Evolutionary conservation across 2,329 filamentous ascomycete genomes (phyloP).

Genomic region (Aspergillus pseudoterreus): DNA sequence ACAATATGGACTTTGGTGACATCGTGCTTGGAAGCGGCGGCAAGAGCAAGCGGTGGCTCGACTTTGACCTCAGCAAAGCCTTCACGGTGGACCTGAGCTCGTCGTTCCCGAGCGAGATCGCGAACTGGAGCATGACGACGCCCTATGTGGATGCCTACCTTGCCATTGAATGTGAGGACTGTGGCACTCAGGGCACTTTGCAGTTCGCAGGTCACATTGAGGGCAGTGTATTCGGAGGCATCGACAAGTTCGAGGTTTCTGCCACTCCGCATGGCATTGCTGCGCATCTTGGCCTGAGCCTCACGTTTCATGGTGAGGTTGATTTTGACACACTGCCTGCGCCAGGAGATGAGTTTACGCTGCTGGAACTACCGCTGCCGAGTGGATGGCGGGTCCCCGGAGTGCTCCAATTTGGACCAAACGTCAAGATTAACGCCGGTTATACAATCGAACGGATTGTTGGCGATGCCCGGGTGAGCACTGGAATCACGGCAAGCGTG

Average conservation of each 20-base stretch:
- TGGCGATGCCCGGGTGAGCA: constrained; percentile 1
- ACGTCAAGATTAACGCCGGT: constrained; percentile 4
- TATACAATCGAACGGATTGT: constrained; percentile 6
- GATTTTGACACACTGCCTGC: not conserved
- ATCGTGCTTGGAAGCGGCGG: constrained; percentile 1
- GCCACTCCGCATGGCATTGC: constrained; percentile 2
- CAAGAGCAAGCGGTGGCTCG: constrained; percentile 2
- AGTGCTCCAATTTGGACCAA: constrained; percentile 5
- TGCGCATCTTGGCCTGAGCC: constrained; percentile 4
- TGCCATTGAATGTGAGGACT: constrained; percentile 4
- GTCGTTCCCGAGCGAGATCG: constrained; percentile 4
- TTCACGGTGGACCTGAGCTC: constrained; percentile 3
- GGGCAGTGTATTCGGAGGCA: constrained; percentile 1
- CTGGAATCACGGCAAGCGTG: constrained; percentile 7
- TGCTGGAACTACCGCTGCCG: constrained; percentile 5
- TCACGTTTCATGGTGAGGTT: constrained; percentile 2
- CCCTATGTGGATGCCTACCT: constrained; percentile 2
- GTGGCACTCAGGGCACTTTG: constrained; percentile 3
- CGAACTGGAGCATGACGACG: constrained; percentile 1
- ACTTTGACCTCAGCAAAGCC: constrained; percentile 1
- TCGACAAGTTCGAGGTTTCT: constrained; percentile 8
- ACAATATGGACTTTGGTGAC: constrained; percentile 7
- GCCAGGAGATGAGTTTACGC: not conserved
- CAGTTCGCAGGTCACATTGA: constrained; percentile 7
- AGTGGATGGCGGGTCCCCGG: constrained; percentile 4